Conservation (phyloP, 805 yeast genomes). For the Torulaspora microellipsoides region DNA sequence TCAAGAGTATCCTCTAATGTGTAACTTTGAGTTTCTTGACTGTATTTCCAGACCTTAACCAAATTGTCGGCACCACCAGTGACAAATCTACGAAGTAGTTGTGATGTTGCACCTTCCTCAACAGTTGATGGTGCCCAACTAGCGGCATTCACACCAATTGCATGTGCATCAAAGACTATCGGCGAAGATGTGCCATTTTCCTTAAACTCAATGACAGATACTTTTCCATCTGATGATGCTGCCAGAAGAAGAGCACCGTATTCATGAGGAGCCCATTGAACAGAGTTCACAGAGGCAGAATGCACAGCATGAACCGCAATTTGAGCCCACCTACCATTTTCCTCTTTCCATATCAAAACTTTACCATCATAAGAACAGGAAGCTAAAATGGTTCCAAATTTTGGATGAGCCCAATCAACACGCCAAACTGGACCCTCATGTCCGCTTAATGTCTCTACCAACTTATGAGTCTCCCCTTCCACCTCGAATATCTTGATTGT, state of each 20-base stretch:
- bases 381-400: slow-evolving; percentile 91
- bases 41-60: slow-evolving; percentile 84
- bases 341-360: slow-evolving; percentile 93
- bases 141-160: slow-evolving; percentile 90
- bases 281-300: slow-evolving; percentile 91
- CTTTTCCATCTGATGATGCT: slow-evolving; percentile 89
- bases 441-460: slow-evolving; percentile 80
- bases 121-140: slow-evolving; percentile 77
- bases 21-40: slow-evolving; percentile 52
- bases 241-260: slow-evolving; percentile 88
- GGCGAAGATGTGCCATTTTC: slow-evolving; percentile 80
- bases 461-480: slow-evolving; percentile 75
- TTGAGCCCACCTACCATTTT: slow-evolving; percentile 79
- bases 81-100: slow-evolving; percentile 67
- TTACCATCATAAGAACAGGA: slow-evolving; percentile 94
- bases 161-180: slow-evolving; percentile 63
- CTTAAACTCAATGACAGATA: slow-evolving; percentile 84
- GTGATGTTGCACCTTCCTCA: slow-evolving; percentile 33
- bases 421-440: slow-evolving; percentile 99
- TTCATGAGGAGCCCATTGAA: slow-evolving; percentile 96
- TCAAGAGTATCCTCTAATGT: slow-evolving; percentile 69
- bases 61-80: slow-evolving; percentile 95
- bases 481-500: slow-evolving; percentile 92
- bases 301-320: slow-evolving; percentile 85
- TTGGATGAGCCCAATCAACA: slow-evolving; percentile 98